Percentiles rank a stretch among this genome's conserved stretches.
Conservation (phyloP, 805 yeast species). For the Wickerhamomyces chambardii region DNA sequence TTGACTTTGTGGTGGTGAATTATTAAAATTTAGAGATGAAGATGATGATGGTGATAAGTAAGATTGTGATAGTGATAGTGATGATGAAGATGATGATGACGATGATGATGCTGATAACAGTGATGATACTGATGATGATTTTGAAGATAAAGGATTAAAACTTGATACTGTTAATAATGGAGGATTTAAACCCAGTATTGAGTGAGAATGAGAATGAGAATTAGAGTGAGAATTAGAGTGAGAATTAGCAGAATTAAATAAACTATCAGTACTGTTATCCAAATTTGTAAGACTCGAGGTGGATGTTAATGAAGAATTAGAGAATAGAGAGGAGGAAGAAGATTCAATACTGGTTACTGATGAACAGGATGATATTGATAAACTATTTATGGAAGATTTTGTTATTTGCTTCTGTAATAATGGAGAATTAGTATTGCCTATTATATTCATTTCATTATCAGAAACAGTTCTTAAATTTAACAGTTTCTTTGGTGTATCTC, state of each 20-base stretch:
- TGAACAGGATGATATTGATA: slow-evolving; percentile 1
- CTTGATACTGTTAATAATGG: too few relatives aligned
- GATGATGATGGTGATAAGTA: slow-evolving; percentile 3
- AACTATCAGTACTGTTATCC: too few relatives aligned
- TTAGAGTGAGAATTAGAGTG: too few relatives aligned
- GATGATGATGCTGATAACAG: slow-evolving; percentile 3
- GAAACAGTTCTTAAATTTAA: background rate
- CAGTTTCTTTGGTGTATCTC: background rate
- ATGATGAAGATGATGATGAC: slow-evolving; percentile 7
- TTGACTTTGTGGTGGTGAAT: background rate
- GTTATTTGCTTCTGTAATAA: background rate
- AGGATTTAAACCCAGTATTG: too few relatives aligned
- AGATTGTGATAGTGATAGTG: slow-evolving; percentile 13
- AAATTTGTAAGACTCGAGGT: too few relatives aligned
- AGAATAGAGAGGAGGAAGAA: background rate
- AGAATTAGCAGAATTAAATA: too few relatives aligned
- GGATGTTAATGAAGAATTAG: too few relatives aligned
- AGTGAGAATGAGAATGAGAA: too few relatives aligned
- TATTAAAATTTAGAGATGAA: background rate
- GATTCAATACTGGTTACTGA: slow-evolving; percentile 1
- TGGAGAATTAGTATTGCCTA: background rate
- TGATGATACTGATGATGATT: too few relatives aligned
- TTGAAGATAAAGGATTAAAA: too few relatives aligned
- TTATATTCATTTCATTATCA: background rate
- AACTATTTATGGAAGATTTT: background rate